Evolutionary conservation across 768 basidiomycete genomes (phyloP), one percentile per base, ranked within the genome.

Genomic region (Filobasidium floriforme): DNA sequence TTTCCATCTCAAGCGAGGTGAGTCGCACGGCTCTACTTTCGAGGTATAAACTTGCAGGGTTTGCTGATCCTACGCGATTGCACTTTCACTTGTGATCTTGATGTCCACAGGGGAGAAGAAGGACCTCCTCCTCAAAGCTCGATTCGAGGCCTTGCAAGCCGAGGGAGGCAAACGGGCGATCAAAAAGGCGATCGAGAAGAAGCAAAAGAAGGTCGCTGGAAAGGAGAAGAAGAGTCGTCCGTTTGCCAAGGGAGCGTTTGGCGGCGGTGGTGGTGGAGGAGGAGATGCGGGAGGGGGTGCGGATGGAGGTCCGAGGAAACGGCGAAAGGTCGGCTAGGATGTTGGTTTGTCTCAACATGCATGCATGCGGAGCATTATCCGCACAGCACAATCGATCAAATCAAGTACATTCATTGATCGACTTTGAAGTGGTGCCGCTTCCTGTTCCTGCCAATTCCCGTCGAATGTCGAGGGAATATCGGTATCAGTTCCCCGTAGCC

Each of bases 211-310:
- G 81, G 81, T 87, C 22, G 83, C 83, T 60, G 89, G 91, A 78
- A 92, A 89, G 77, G 92, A 94, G 82, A 94, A 93, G 80, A 88
- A 85, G 73, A 86, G 84, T 65, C 81, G 90, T 62, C 92, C 92
- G 14, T 87, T 86, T 75, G 74, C 81, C 14, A 66, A 61, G 59
- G 74, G 73, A 7, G 52, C 70, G 29, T 69, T 61, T 24, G 62
- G 52, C 9, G 55, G 57, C 46, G 66, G 52, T 29, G 69, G 37
- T 73, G 37, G 59, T 44, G 68, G 40, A 4, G 46, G 37, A 9
- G 70, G 61, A 18, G 66, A 70, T 24, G 74, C 71, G 29, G 66
- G 62, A 12, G 66, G 62, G n/a, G 32, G 32, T 37, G 9, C 32
- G 9, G 66, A 49, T 10, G 66, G 61, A 15, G 10, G 1, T 24